phyloP scores from a whole-genome alignment of 1,139 yeast species.

The Debaryomyces psychrophilus region DNA sequence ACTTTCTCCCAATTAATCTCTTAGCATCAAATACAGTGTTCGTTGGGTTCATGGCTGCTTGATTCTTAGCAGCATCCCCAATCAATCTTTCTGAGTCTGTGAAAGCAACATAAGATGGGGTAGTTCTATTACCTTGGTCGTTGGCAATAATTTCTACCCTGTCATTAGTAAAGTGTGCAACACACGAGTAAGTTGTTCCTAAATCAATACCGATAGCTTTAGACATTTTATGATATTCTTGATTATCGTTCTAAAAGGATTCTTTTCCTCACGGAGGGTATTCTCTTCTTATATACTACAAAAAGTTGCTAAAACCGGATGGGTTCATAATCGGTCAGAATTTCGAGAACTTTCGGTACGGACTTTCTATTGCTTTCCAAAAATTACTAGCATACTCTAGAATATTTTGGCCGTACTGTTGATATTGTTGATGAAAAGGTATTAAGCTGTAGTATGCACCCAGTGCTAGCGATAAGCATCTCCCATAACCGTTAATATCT shows the following conservation, averaged over 20 bases:
- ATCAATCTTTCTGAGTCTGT: constrained; percentile 68
- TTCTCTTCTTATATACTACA: constrained; percentile 5
- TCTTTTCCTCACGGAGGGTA: not conserved
- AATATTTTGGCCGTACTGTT: not conserved
- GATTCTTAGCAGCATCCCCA: constrained; percentile 75
- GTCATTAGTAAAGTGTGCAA: constrained; percentile 71
- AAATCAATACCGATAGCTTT: constrained; percentile 80
- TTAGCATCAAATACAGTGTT: constrained; percentile 72
- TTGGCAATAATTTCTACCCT: constrained; percentile 71
- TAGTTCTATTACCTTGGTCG: constrained; percentile 73
- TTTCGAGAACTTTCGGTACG: constrained; percentile 12
- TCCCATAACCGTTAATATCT: not conserved
- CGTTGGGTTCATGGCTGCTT: constrained; percentile 68
- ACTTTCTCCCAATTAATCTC: constrained; percentile 70
- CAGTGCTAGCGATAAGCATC: not conserved
- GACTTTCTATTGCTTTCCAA: constrained; percentile 5
- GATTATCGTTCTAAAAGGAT: not conserved
- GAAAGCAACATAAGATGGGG: constrained; percentile 71
- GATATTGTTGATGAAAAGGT: not conserved
- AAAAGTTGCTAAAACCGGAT: constrained; percentile 9
- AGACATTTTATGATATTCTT: constrained; percentile 42
- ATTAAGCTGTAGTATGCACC: not conserved
- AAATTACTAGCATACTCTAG: not conserved
- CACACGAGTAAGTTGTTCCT: constrained; percentile 83
- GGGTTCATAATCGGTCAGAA: constrained; percentile 11